Evolutionary conservation across 2,329 filamentous ascomycete genomes (phyloP).

Genomic region (Ceratocystis diversiconidia): DNA sequence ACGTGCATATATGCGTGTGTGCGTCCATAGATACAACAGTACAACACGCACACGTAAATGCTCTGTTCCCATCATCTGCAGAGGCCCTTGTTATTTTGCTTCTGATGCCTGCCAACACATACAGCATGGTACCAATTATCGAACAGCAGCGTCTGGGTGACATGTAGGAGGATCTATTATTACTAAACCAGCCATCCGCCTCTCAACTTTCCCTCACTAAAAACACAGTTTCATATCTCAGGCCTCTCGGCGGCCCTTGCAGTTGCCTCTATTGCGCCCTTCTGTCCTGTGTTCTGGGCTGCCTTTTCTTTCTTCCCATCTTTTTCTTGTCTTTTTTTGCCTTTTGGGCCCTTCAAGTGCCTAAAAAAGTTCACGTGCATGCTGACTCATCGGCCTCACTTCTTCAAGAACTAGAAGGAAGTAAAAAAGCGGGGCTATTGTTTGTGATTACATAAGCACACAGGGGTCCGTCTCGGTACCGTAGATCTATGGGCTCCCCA

Average conservation of each 20-base stretch:
- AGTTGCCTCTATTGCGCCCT: neutral
- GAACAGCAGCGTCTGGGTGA: neutral
- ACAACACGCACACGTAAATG: neutral
- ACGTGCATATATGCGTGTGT: neutral
- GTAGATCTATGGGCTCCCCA: too few species aligned
- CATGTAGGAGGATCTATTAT: neutral
- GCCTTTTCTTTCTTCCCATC: neutral
- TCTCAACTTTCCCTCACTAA: too few species aligned
- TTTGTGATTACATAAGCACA: too few species aligned
- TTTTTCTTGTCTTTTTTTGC: too few species aligned
- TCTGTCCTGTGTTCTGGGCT: neutral
- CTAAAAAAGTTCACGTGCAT: too few species aligned
- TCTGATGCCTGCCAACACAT: conserved; percentile 1
- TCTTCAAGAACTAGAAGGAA: too few species aligned
- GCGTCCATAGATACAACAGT: neutral
- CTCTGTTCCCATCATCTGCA: neutral
- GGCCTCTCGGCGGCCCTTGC: neutral
- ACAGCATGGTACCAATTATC: neutral
- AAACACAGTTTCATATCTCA: neutral
- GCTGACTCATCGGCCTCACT: too few species aligned
- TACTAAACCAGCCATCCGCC: neutral
- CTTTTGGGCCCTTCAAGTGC: too few species aligned
- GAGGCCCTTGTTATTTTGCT: neutral
- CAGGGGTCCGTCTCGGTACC: too few species aligned
- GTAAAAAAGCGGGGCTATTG: too few species aligned